Percentiles rank a stretch among this genome's conserved stretches.
Conservation (phyloP, 805 yeast species). For the Candida takata region DNA sequence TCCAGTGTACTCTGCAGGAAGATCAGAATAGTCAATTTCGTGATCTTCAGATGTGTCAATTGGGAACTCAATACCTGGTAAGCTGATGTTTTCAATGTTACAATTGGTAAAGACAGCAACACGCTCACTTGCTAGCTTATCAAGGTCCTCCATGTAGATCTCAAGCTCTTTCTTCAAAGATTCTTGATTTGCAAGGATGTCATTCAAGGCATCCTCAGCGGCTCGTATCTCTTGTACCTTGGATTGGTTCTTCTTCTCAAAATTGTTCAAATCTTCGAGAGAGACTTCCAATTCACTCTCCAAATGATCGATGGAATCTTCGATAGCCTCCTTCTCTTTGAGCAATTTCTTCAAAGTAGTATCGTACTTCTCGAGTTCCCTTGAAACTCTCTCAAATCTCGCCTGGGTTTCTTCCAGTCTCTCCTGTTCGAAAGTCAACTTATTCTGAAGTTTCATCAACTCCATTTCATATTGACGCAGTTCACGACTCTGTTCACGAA, state of each 20-base stretch:
- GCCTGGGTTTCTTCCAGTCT: slow-evolving; percentile 43
- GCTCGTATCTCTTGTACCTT: slow-evolving; percentile 28
- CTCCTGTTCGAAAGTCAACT: slow-evolving; percentile 57
- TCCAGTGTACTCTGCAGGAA: slow-evolving; percentile 33
- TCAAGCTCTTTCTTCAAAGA: slow-evolving; percentile 29
- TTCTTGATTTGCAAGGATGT: slow-evolving; percentile 24
- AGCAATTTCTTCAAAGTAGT: slow-evolving; percentile 26
- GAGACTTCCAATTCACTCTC: slow-evolving; percentile 36
- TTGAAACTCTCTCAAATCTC: slow-evolving; percentile 39
- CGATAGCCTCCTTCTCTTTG: slow-evolving; percentile 26
- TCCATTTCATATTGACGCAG: slow-evolving; percentile 55
- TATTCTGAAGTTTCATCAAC: slow-evolving; percentile 51
- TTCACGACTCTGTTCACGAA: slow-evolving; percentile 53
- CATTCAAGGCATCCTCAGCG: slow-evolving; percentile 45
- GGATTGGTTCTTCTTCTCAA: slow-evolving; percentile 27
- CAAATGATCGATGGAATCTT: slow-evolving; percentile 29
- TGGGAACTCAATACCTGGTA: slow-evolving; percentile 36
- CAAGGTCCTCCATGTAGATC: slow-evolving; percentile 44
- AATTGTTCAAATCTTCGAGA: slow-evolving; percentile 28
- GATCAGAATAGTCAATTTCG: slow-evolving; percentile 51
- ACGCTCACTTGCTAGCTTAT: slow-evolving; percentile 48
- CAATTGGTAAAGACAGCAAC: slow-evolving; percentile 59
- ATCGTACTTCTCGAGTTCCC: slow-evolving; percentile 33
- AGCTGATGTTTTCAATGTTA: slow-evolving; percentile 63
- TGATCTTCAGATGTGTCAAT: slow-evolving; percentile 44